Evolutionary conservation across 352 stramenopile genomes (phyloP).

Genomic region (Globisporangium carolinianum): DNA sequence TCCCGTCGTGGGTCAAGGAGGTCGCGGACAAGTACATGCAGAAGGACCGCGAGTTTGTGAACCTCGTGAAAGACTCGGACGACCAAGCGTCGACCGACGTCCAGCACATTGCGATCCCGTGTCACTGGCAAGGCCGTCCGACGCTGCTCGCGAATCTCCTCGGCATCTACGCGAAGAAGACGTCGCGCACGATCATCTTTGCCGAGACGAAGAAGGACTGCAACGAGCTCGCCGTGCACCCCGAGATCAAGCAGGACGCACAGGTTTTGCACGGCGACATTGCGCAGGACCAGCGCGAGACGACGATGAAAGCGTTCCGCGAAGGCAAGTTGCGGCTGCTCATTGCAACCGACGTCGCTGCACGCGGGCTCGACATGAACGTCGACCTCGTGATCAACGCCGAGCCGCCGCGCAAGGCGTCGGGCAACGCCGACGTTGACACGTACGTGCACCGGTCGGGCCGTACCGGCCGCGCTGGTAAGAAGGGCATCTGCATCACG

Average conservation of each 20-base stretch:
- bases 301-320: slow-evolving; percentile 96
- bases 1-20: slow-evolving; percentile 89
- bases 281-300: slow-evolving; percentile 94
- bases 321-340: slow-evolving; percentile 92
- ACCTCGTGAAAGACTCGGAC: slow-evolving; percentile 89
- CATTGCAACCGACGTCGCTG: slow-evolving; percentile 96
- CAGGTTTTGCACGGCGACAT: slow-evolving; percentile 97
- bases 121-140: slow-evolving; percentile 85
- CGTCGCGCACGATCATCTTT: slow-evolving; percentile 92
- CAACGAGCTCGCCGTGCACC: slow-evolving; percentile 89
- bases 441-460: slow-evolving; percentile 99
- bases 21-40: slow-evolving; percentile 89
- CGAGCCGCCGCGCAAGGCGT: slow-evolving; percentile 82
- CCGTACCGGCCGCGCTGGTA: slow-evolving; percentile 93
- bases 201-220: slow-evolving; percentile 93
- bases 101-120: slow-evolving; percentile 90
- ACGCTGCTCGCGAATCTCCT: slow-evolving; percentile 71
- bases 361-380: slow-evolving; percentile 96
- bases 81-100: slow-evolving; percentile 88
- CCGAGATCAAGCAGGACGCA: slow-evolving; percentile 80
- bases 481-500: slow-evolving; percentile 96
- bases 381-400: slow-evolving; percentile 96
- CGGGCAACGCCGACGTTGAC: slow-evolving; percentile 89
- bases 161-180: slow-evolving; percentile 81
- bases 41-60: slow-evolving; percentile 84